A percentile compares a stretch with the other conserved stretches of the same genome.
Evolutionary conservation across 2,329 filamentous ascomycete genomes (phyloP).

Genomic region (Nigrospora sphaerica): DNA sequence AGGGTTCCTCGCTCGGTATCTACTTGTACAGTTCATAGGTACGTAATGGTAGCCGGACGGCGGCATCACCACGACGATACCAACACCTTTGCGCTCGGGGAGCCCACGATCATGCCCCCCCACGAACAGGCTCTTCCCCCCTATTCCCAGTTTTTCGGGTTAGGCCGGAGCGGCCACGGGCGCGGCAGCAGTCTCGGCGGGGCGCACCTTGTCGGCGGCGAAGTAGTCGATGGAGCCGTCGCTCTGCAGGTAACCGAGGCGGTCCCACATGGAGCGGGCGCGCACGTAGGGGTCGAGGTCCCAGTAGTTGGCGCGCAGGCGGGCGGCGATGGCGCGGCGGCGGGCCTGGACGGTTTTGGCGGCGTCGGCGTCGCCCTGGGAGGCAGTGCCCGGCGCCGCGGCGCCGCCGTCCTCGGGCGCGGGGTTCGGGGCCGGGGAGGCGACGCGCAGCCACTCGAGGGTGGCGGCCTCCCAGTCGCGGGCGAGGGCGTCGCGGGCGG

Average conservation of each 20-base stretch:
- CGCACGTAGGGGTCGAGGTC: conserved; percentile 78
- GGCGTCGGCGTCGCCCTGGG: conserved; percentile 47
- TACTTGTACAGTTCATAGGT: too few species aligned
- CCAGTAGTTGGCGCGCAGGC: conserved; percentile 72
- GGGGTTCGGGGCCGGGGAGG: conserved; percentile 22
- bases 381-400: conserved; percentile 39
- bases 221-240: conserved; percentile 52
- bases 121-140: too few species aligned
- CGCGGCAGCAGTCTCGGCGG: too few species aligned
- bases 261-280: conserved; percentile 72
- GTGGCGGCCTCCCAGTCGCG: conserved; percentile 66
- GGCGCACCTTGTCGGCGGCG: background rate
- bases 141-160: too few species aligned
- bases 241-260: conserved; percentile 59
- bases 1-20: too few species aligned
- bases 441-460: conserved; percentile 56
- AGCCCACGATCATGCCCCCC: too few species aligned
- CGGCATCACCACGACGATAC: too few species aligned
- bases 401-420: conserved; percentile 16
- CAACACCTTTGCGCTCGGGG: too few species aligned
- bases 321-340: conserved; percentile 81
- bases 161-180: too few species aligned
- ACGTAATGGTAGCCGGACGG: too few species aligned
- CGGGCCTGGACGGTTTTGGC: conserved; percentile 56
- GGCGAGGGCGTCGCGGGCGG: conserved; percentile 53